These are phyloP conservation scores for Lichtheimia corymbifera DNA, from an alignment of 371 early-diverging fungal genomes.

Conservation along the genomic window DNA sequence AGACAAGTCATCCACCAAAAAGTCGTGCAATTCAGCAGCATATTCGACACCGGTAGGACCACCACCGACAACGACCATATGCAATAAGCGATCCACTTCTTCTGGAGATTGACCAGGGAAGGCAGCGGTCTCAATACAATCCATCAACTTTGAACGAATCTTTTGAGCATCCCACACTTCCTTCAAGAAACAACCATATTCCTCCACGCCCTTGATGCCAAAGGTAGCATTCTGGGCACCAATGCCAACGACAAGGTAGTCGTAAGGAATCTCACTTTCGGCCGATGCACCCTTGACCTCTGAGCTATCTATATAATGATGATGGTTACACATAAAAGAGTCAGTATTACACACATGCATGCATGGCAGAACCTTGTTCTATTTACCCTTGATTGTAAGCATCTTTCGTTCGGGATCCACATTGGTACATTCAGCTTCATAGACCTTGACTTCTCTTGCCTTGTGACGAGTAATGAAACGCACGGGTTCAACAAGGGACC, in stretches of 20 bases:
- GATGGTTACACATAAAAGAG: constrained; percentile 3
- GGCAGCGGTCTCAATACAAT: constrained; percentile 88
- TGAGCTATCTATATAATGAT: constrained; percentile 60
- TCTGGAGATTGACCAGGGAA: constrained; percentile 78
- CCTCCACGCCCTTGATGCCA: constrained; percentile 85
- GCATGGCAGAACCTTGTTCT: not conserved
- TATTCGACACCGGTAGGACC: constrained; percentile 97
- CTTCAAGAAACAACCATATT: constrained; percentile 88
- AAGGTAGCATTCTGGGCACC: constrained; percentile 92
- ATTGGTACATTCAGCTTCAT: constrained; percentile 85
- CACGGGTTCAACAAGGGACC: constrained; percentile 84
- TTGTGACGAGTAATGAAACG: constrained; percentile 88
- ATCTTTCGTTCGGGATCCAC: constrained; percentile 79
- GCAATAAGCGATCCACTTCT: constrained; percentile 82
- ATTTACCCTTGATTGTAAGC: constrained; percentile 69
- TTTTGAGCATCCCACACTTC: constrained; percentile 87
- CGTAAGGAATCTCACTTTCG: constrained; percentile 72
- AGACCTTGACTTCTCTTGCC: constrained; percentile 76
- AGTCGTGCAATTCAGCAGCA: constrained; percentile 94
- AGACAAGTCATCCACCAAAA: constrained; percentile 80
- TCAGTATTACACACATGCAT: not conserved
- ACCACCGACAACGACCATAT: constrained; percentile 96
- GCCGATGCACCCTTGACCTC: constrained; percentile 67
- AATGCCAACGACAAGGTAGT: constrained; percentile 86
- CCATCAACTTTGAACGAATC: constrained; percentile 85